Percentiles rank a stretch among this genome's conserved stretches.
Evolutionary conservation across 805 yeast genomes (phyloP).

Genomic region (Metschnikowia amazonensis): DNA sequence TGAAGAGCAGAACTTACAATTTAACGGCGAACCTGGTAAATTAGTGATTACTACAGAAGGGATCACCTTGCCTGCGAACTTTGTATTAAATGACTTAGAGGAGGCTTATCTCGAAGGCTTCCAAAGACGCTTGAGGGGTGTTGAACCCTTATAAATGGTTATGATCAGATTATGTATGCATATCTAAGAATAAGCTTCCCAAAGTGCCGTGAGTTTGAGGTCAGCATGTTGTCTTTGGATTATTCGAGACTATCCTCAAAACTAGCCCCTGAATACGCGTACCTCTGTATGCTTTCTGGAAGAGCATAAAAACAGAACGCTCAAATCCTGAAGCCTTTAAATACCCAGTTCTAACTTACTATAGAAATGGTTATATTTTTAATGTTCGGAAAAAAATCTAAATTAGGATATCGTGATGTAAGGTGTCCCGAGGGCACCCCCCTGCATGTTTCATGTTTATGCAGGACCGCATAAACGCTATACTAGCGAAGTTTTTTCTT

Average conservation of each 20-base stretch:
- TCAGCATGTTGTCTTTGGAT: background rate
- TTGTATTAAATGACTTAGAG: background rate
- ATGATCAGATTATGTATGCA: background rate
- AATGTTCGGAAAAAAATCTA: too few relatives aligned
- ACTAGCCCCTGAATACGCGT: background rate
- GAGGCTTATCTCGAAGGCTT: background rate
- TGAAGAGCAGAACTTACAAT: background rate
- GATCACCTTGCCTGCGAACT: background rate
- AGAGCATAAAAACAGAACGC: too few relatives aligned
- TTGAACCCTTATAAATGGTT: background rate
- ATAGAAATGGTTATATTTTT: too few relatives aligned
- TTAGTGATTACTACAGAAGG: background rate
- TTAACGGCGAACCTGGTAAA: background rate
- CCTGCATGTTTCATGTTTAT: too few relatives aligned
- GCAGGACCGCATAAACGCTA: too few relatives aligned
- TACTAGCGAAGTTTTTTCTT: too few relatives aligned
- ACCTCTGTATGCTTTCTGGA: too few relatives aligned
- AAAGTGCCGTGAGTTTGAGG: background rate
- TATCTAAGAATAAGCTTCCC: background rate
- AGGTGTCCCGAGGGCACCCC: too few relatives aligned
- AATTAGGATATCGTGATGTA: too few relatives aligned
- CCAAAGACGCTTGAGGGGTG: slow-evolving; percentile 1
- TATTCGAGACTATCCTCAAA: too few relatives aligned
- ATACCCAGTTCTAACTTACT: too few relatives aligned
- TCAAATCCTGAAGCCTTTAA: too few relatives aligned